phyloP scores from a whole-genome alignment of 495 filamentous ascomycete genomes.

The Podospora conica region DNA sequence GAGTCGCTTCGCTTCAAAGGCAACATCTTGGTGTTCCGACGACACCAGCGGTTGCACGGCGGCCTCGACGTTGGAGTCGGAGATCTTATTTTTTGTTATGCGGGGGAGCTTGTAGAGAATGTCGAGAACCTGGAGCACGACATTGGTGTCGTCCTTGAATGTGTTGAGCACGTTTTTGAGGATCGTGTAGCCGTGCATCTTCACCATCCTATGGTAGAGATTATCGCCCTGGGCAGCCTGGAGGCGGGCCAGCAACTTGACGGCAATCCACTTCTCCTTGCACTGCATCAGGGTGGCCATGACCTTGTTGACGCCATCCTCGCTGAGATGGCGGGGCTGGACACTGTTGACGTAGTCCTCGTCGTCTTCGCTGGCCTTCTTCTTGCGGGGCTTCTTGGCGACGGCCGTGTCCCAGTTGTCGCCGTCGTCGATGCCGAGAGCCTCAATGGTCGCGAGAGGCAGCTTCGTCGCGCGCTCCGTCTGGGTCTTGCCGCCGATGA shows the following conservation, averaged over 20 bases:
- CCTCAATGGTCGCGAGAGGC: slow-evolving; percentile 84
- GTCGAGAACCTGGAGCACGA: slow-evolving; percentile 82
- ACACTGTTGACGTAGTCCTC: slow-evolving; percentile 94
- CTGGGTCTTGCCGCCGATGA: slow-evolving; percentile 95
- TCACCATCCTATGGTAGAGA: slow-evolving; percentile 80
- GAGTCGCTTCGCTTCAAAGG: slow-evolving; percentile 60
- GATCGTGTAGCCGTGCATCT: slow-evolving; percentile 96
- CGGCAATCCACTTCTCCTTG: slow-evolving; percentile 98
- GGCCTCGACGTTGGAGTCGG: slow-evolving; percentile 89
- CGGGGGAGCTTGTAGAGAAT: slow-evolving; percentile 86
- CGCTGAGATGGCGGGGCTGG: slow-evolving; percentile 74
- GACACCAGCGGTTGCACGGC: slow-evolving; percentile 64
- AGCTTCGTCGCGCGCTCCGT: slow-evolving; percentile 93
- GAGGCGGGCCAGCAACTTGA: slow-evolving; percentile 86
- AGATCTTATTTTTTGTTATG: slow-evolving; percentile 93
- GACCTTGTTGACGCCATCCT: slow-evolving; percentile 88
- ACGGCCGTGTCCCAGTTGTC: slow-evolving; percentile 88
- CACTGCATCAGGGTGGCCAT: slow-evolving; percentile 99
- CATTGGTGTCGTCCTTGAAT: slow-evolving; percentile 83
- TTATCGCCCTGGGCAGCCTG: slow-evolving; percentile 85
- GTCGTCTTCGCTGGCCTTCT: slow-evolving; percentile 89
- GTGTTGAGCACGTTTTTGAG: slow-evolving; percentile 75
- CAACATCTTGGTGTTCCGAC: slow-evolving; percentile 68
- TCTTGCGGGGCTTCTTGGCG: slow-evolving; percentile 83
- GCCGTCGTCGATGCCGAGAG: slow-evolving; percentile 88